Base-by-base conservation (phyloP, 306 rosid species). In the Ceratonia siliqua region DNA sequence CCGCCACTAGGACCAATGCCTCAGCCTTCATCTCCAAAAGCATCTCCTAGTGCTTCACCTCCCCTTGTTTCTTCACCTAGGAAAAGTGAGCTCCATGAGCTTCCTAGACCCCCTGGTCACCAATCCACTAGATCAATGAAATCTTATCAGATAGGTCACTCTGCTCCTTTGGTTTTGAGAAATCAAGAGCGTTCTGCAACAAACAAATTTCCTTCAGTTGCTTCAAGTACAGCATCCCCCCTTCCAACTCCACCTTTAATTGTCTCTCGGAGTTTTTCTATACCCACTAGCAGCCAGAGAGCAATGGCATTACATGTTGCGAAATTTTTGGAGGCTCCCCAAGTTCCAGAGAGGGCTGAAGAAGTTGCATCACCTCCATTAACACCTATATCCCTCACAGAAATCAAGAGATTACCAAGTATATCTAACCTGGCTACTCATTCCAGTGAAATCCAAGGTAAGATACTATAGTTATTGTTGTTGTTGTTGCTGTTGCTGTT, bases 21-120 rank as follows among this genome's bases (percentile, higher is more conserved):
- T 15, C 92, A 83, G 70, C 77, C 88, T 74, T 81, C 93, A 21
- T 92, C 96, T 77, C 91, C 97, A 0, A 92, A 88, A 73, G 79
- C 81, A 66, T 92, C 97, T 48, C 97, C 94, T 7, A 67, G 71
- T 81, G 82, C 92, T 78, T 91, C 97, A 36, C 97, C 94, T 54
- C 92, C 97, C 70, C 94, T 50, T 38, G 90, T 79, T 74, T 91
- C 94, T 57, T 91, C 94, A 14, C 94, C 94, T 13, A 79, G 81
- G 85, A 89, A 89, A 77, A 92, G 92, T 73, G 97, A 92, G 85
- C 89, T 88, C 75, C 96, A 92, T 28, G 97, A 90, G 86, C 97
- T 92, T 85, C 97, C 97, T 65, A 86, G 96, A 78, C 97, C 97
- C 15, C 97, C 96, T 6, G 87, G 86, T 71, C 80, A 66, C 69